phyloP scores from a whole-genome alignment of 2,329 filamentous ascomycete species.

The Pyrenochaeta sp. region DNA sequence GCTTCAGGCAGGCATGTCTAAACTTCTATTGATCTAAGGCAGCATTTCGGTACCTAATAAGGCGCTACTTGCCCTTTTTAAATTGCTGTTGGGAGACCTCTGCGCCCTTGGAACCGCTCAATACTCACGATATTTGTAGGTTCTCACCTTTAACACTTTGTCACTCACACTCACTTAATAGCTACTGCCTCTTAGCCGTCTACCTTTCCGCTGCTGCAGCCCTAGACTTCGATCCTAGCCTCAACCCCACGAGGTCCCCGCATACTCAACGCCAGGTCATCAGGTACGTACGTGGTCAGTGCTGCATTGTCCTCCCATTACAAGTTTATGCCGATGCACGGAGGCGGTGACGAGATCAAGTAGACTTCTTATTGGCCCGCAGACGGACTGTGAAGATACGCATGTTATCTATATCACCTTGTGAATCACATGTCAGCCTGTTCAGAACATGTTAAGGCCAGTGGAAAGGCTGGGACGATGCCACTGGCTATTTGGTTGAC shows the following conservation, averaged over 20 bases:
- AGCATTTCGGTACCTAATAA: conserved; percentile 7
- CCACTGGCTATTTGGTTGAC: neutral
- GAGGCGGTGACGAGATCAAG: conserved; percentile 20
- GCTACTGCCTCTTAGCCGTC: neutral
- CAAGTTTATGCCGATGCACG: conserved; percentile 1
- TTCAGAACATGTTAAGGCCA: neutral
- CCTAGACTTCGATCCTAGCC: neutral
- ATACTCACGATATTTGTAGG: neutral
- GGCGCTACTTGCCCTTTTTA: neutral
- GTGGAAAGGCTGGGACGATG: conserved; percentile 2
- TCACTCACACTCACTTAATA: neutral
- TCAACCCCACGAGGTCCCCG: neutral
- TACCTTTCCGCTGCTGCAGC: neutral
- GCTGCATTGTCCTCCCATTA: conserved; percentile 3
- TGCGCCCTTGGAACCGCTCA: neutral
- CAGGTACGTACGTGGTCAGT: conserved; percentile 25
- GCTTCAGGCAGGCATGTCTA: conserved; percentile 4
- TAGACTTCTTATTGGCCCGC: conserved; percentile 10
- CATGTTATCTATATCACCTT: neutral
- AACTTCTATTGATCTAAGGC: conserved; percentile 13
- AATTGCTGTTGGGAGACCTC: neutral
- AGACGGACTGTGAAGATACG: neutral
- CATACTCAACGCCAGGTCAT: neutral
- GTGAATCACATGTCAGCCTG: conserved; percentile 5
- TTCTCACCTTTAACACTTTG: neutral